Evolutionary conservation across 129 eudicot genomes (phyloP), one percentile per base, ranked within the genome.

Genomic region (Calendula officinalis): DNA sequence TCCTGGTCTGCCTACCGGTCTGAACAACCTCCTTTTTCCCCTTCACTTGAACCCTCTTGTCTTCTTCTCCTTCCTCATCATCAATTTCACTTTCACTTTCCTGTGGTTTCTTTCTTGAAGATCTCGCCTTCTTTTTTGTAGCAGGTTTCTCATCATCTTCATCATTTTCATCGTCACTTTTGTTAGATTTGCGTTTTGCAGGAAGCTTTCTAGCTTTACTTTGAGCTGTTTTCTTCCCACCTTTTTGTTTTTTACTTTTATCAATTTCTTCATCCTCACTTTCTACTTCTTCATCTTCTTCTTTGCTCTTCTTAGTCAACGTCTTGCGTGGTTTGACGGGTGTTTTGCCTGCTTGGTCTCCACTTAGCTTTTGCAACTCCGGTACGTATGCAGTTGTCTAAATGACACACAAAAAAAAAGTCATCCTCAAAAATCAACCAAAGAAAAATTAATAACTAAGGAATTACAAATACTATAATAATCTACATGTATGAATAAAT

Each of bases 311-410:
- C 58, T 68, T 71, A 8, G 66, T 13, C 8, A 64, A 43, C 69
- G 33, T 62, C 69, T 70, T 84, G 33, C 8, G 74, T 45, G 67
- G 45, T 82, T 83, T 80, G 47, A 41, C 74, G 3, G 78, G 74
- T 64, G 69, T 79, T 82, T 84, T 84, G 12, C 74, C 62, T 62
- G 85, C 80, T 79, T 92, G 87, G 36, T 47, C 76, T 56, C 86
- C 96, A 60, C 63, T 75, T 58, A 83, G 73, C 81, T 83, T 92
- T 76, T 92, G 98, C 54, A 92, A 70, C 62, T 92, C 96, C 0
- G 98, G 98, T 56, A 92, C 96, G 56, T 69, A 88, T 22, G 98
- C 98, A 42, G 95, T 56, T 64, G 98, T 85, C 98, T 92, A 77
- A 47, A 34, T 69, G 64, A 71, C 52, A 39, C 8, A 72, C 37